Evolutionary conservation across 176 grass and related monocot genomes (phyloP), one percentile per base, ranked within the genome.

Genomic region (Oryza nivara): DNA sequence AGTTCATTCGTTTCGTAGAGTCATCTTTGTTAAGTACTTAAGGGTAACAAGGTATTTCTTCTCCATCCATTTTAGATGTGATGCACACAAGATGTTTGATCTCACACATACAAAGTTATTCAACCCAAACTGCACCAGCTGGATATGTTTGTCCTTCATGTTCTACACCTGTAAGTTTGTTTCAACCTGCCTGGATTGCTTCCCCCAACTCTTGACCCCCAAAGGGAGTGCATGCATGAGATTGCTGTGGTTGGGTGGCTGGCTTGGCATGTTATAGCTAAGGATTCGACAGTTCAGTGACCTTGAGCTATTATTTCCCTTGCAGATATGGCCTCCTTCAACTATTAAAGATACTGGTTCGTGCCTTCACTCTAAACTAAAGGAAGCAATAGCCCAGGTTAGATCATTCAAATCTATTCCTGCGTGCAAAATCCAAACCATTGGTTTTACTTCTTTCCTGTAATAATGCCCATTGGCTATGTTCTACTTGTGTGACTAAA

Each of bases 291-390:
- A 78, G 60, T 79, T 83, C 20, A 73, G 79, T 90, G 25, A 87
- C 81, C 40, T 45, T 82, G 51, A 73, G 67, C 28, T 88, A 74
- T 76, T 3, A 63, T 51, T 80, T 75, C 46, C 66, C 20, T 46
- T 25, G 80, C 81, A 99, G 96, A 80, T 99, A 86, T 99, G 96
- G 96, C 96, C 96, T 79, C 96, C 93, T 81, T 92, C 82, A 81
- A 94, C 89, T 86, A 99, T 99, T 83, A 99, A 96, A 84, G 96
- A 99, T 84, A 99, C 93, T 65, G 91, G 93, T 49, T 99, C 96
- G 41, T 67, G 17, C 68, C 93, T 99, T 65, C 96, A 99, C 48
- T 64, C 86, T 73, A 91, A 94, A 83, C 71, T 99, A 38, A 99
- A 96, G 86, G 93, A 96, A 96, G 88, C 82, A 78, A 89, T 96